Conservation (phyloP, 2,329 filamentous ascomycete genomes). For the Purpureocillium lavendulum region DNA sequence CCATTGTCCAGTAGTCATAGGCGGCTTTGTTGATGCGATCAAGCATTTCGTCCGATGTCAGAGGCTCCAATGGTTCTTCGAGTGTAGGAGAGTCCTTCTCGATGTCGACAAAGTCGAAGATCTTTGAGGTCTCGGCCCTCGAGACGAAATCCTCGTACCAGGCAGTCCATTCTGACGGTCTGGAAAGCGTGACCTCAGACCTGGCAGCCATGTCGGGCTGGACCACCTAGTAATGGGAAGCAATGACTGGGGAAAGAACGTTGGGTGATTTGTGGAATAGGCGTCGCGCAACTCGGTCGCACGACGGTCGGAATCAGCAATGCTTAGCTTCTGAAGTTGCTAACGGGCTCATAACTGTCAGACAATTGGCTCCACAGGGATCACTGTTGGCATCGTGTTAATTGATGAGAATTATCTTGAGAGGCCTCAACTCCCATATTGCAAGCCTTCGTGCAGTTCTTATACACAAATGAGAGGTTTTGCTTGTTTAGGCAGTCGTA, state of each 20-base stretch:
- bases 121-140: background rate
- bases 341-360: background rate
- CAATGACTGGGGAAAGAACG: too few relatives aligned
- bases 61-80: background rate
- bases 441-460: too few relatives aligned
- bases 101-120: background rate
- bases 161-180: background rate
- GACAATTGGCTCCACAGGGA: too few relatives aligned
- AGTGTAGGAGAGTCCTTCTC: background rate
- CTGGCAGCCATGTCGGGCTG: background rate
- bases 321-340: background rate
- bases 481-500: too few relatives aligned
- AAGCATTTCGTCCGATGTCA: background rate
- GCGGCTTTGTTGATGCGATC: background rate
- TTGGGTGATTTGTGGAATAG: background rate
- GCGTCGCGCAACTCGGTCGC: background rate
- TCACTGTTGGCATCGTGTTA: too few relatives aligned
- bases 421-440: too few relatives aligned
- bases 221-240: background rate
- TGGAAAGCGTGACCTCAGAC: background rate
- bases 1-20: background rate
- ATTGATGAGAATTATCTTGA: too few relatives aligned
- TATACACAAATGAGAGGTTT: too few relatives aligned
- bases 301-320: background rate
- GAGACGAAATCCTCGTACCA: conserved; percentile 1